These are phyloP conservation scores for Mallotus japonicus DNA, from an alignment of 441 rosid genomes.

Conservation along the genomic window DNA sequence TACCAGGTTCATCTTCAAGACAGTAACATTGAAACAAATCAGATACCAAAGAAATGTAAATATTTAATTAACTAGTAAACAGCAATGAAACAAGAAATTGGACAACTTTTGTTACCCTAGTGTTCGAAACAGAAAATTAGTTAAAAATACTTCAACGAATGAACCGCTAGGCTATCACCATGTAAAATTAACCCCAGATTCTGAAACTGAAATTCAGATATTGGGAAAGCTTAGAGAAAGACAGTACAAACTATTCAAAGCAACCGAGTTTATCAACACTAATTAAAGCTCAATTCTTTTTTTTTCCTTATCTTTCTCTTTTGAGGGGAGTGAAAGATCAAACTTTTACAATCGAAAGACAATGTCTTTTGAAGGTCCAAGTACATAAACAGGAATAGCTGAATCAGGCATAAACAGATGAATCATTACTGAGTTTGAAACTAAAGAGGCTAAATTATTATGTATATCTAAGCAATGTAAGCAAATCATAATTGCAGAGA, in stretches of 20 bases:
- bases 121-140: not conserved
- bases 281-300: no score
- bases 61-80: conserved; percentile 4
- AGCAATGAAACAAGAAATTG: conserved; percentile 3
- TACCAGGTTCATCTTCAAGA: conserved; percentile 89
- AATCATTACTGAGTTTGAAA: not conserved
- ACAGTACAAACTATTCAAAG: not conserved
- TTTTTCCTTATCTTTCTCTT: no score
- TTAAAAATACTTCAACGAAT: not conserved
- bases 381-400: no score
- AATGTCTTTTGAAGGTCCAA: no score
- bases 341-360: no score
- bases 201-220: not conserved
- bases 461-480: not conserved
- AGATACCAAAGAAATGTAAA: conserved; percentile 21
- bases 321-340: no score
- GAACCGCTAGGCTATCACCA: not conserved
- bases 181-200: not conserved
- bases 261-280: no score
- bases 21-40: conserved; percentile 24
- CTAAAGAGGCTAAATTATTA: not conserved
- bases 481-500: not conserved
- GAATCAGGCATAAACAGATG: not conserved
- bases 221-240: not conserved
- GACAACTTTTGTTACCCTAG: not conserved